Base-by-base conservation (phyloP, 495 filamentous ascomycete species). In the Annulohypoxylon nitens region DNA sequence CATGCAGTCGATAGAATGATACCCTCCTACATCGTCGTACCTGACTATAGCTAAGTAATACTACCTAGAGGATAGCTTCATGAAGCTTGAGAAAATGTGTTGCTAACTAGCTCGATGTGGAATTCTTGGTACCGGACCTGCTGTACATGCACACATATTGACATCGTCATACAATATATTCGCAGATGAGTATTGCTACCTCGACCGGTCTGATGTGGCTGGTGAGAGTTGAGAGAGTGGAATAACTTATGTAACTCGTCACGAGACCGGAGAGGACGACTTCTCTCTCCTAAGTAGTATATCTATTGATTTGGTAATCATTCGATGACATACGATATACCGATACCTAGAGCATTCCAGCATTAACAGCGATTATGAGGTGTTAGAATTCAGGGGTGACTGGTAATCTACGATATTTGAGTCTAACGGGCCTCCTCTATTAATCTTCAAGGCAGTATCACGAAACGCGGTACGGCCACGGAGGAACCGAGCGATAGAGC, bases 371-470 rank as follows among this genome's bases (percentile, higher is more conserved):
- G 41, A 75, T 25, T 23, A 83, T 81, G 81, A 73, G 70, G 26
- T 74, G 78, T 25, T 83, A 83, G 59, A 70, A 70, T 39, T 74
- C 71, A 18, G 67, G 41, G 11, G 65, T 64, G 14, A 81, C 81
- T 64, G 45, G 65, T 5, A 81, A 81, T 34, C 79, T 80, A 0
- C 63, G 61, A 12, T 72, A 81, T 69, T 73, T 78, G 23, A 81
- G 78, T 50, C 69, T 81, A 36, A 81, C 80, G 30, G 78, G 81
- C 50, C 76, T 81, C 11, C 75, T 82, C 37, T 76, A 82, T 55
- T 72, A 65, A 36, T 77, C 69, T 20, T 75, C 77, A 81, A 60
- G 81, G 81, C 55, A 79, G 68, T 47, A 69, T 83, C 30, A 80
- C 81, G 4, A 79, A 80, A 60, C 78, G 81, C 5, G 78, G 76